These are phyloP conservation scores for Claviceps humidiphila DNA, from an alignment of 2,329 filamentous ascomycete genomes.

Conservation along the genomic window DNA sequence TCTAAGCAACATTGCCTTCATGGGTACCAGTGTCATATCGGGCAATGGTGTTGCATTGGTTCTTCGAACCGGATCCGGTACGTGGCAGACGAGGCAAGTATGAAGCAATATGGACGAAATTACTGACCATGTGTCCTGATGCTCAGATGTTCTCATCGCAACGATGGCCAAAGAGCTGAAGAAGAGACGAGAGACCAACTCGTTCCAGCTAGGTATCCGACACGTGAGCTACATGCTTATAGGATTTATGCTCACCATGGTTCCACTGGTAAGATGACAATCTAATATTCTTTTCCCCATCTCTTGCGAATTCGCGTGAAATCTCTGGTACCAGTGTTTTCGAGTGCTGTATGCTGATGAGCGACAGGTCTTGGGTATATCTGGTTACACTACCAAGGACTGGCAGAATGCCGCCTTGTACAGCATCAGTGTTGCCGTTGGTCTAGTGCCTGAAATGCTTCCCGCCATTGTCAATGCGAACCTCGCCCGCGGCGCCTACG, in stretches of 20 bases:
- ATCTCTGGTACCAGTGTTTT: too few species aligned
- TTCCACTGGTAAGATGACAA: constrained; percentile 14
- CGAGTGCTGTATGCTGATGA: neutral
- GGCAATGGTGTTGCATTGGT: constrained; percentile 14
- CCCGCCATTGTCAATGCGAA: constrained; percentile 19
- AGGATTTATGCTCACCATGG: constrained; percentile 17
- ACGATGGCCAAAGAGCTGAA: constrained; percentile 14
- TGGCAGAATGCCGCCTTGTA: constrained; percentile 16
- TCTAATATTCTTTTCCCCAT: too few species aligned
- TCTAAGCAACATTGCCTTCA: constrained; percentile 14
- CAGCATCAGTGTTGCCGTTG: constrained; percentile 17
- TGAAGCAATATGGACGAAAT: too few species aligned
- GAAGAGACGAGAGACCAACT: constrained; percentile 13
- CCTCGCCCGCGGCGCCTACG: constrained; percentile 15
- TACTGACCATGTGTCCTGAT: neutral
- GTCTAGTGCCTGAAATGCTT: constrained; percentile 18
- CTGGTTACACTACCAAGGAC: constrained; percentile 13
- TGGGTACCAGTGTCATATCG: constrained; percentile 18
- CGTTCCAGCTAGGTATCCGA: constrained; percentile 16
- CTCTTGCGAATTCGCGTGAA: neutral
- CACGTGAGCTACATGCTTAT: constrained; percentile 18
- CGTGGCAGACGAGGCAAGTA: neutral
- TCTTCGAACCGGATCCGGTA: constrained; percentile 12
- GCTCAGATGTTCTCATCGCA: constrained; percentile 13
- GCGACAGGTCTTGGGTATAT: constrained; percentile 12